Percentiles rank a stretch among this genome's conserved stretches.
phyloP scores from a whole-genome alignment of 768 basidiomycete genomes.

The Hypholoma fasciculare region DNA sequence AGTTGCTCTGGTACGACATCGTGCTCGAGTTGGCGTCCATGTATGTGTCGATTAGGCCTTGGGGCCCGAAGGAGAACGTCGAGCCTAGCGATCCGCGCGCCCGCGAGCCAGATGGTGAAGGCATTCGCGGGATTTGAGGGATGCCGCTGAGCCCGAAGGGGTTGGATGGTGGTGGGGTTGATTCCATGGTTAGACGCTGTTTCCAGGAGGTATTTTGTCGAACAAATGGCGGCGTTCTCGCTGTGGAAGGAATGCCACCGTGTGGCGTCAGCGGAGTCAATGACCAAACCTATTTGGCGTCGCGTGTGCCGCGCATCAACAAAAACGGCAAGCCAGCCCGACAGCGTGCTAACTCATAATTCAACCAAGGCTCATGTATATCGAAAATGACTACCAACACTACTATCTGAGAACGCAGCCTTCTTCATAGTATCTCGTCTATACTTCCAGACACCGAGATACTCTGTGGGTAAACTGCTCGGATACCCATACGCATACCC shows the following conservation, averaged over 20 bases:
- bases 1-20: constrained; percentile 42
- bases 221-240: too few species aligned
- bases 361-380: not conserved
- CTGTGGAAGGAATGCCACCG: too few species aligned
- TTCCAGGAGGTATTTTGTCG: not conserved
- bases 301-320: constrained; percentile 1
- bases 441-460: constrained; percentile 12
- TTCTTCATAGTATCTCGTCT: constrained; percentile 22
- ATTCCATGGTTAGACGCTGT: constrained; percentile 28
- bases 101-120: constrained; percentile 55
- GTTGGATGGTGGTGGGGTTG: constrained; percentile 51
- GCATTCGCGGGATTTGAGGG: constrained; percentile 48
- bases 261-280: too few species aligned
- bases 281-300: not conserved
- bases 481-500: constrained; percentile 47
- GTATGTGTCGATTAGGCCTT: constrained; percentile 72
- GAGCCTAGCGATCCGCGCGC: constrained; percentile 72
- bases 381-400: not conserved
- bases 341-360: not conserved
- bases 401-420: not conserved
- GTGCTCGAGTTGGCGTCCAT: constrained; percentile 64
- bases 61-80: constrained; percentile 84
- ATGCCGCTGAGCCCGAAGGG: constrained; percentile 40
- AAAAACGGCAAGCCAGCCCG: constrained; percentile 1
- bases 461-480: constrained; percentile 20